Conservation (phyloP, 352 stramenopile genomes). For the Globisporangium camurandrum region DNA sequence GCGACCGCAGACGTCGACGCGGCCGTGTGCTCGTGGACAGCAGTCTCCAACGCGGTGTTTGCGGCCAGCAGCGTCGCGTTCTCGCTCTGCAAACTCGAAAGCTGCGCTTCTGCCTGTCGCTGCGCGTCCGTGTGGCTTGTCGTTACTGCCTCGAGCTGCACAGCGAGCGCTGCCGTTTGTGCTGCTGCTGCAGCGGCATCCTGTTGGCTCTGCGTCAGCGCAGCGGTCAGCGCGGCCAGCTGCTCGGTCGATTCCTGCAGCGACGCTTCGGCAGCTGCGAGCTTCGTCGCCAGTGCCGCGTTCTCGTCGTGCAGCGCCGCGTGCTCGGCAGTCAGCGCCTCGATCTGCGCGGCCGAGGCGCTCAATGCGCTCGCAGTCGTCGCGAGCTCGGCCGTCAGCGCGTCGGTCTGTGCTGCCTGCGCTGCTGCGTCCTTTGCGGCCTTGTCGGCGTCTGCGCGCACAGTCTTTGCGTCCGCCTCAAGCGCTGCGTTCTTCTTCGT, state of each 20-base stretch:
- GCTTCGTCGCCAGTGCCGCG: constrained; percentile 7
- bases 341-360: constrained; percentile 3
- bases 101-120: constrained; percentile 16
- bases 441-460: constrained; percentile 34
- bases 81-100: constrained; percentile 23
- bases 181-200: not conserved
- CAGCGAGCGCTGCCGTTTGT: constrained; percentile 2
- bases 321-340: constrained; percentile 3
- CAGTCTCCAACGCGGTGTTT: constrained; percentile 20
- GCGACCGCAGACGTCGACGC: constrained; percentile 9
- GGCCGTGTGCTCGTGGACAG: constrained; percentile 10
- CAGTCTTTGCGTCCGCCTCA: constrained; percentile 29
- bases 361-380: constrained; percentile 16
- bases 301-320: constrained; percentile 8
- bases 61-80: constrained; percentile 13
- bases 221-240: constrained; percentile 22
- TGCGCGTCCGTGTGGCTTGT: constrained; percentile 23
- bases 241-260: constrained; percentile 4
- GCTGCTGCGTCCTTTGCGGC: constrained; percentile 21
- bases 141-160: constrained; percentile 16
- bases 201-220: constrained; percentile 18
- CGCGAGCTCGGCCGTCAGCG: constrained; percentile 21
- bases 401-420: constrained; percentile 22
- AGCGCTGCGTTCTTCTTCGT: constrained; percentile 34
- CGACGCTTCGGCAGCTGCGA: constrained; percentile 9